Evolutionary conservation across 2,329 filamentous ascomycete genomes (phyloP), one percentile per base, ranked within the genome.

Genomic region (Dactylellina drechsleri): DNA sequence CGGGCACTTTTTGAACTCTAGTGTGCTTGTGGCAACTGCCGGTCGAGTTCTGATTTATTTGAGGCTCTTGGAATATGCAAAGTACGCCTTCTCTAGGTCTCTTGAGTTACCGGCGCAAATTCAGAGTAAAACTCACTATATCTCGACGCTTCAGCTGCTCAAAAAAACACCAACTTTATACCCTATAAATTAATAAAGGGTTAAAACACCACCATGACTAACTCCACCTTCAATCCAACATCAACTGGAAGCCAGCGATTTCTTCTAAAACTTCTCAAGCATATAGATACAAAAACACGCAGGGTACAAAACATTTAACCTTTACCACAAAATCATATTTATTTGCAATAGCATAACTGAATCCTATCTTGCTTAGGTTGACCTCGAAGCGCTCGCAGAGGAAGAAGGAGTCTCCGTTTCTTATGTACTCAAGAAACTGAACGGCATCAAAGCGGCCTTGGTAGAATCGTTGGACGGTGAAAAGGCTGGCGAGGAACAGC

Each of bases 241-340:
- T 66, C 62, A 8, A 12, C 36, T n/a, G 41, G 53, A 23, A 66
- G 43, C 41, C 62, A 66, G 36, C 31, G 40, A 6, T 66, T 57
- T 18, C 43, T 66, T n/a, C 20, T 66, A 2, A 66, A 53, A n/a
- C 26, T 66, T 8, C 23, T 66, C 3, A 66, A 58, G n/a, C 12
- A 66, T 16, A 54, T 66, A 10, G 62, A 66, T n/a, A 23, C 57
- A 7, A 66, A 41, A 45, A 26, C 62, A 15, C 47, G 60, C 47
- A 65, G n/a, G 49, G 60, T 65, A 43, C 18, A 20, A 1, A n/a
- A 4, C 2, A 2, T 50, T 18, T 16, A 12, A 43, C 5, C 23
- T 23, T 23, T 23, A 23, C 23, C 23, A 23, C 4, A 23, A 23
- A 23, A 23, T 23, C 4, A 23, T 23, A 23, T 23, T 4, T 23